Evolutionary conservation across 371 early-diverging fungal genomes (phyloP), one percentile per base, ranked within the genome.

Genomic region (Mortierella sp.): DNA sequence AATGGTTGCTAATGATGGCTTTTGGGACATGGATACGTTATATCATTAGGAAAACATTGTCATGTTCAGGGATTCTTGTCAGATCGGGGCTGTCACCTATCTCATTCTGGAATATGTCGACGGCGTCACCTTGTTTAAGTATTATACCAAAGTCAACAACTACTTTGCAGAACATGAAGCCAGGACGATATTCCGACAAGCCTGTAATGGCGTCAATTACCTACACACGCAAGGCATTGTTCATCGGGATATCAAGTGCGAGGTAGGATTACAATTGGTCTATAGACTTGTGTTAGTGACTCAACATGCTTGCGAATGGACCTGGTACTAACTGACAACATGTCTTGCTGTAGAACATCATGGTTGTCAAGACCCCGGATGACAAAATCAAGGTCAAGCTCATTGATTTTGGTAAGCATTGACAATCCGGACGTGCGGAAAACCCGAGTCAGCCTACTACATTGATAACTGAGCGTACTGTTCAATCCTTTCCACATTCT

Each of bases 161-260:
- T 54, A 51, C 21, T 8, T 60, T 29, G 22, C 53, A 1, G 76
- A 74, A 8, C 1, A 37, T 4, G 60, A 57, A 0, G 34, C 57
- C 3, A 34, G 76, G 17, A 6, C 57, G 6, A 68, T 68, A 14
- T 68, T 74, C 19, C 8, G 14, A 16, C 68, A 74, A 40, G 34
- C 51, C 1, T 68, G 68, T 21, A 39, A 51, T 2, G 76, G 64
- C 14, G 49, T 74, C 41, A 21, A 54, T 0, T 74, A 74, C 31
- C 49, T 74, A n/a, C 76, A 74, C 28, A 24, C 19, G 2, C 4
- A 13, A 0, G 17, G 41, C 12, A 54, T 74, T 37, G 68, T 74
- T 6, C 76, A 74, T 22, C 63, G 76, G 13, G 76, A 74, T n/a
- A 74, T 74, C 64, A 74, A 74, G 50, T 74, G 68, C 0, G 76